A percentile compares a stretch with the other conserved stretches of the same genome.
Evolutionary conservation across 176 grass and related monocot species (phyloP).

Genomic region (Cenchrus purpureus): DNA sequence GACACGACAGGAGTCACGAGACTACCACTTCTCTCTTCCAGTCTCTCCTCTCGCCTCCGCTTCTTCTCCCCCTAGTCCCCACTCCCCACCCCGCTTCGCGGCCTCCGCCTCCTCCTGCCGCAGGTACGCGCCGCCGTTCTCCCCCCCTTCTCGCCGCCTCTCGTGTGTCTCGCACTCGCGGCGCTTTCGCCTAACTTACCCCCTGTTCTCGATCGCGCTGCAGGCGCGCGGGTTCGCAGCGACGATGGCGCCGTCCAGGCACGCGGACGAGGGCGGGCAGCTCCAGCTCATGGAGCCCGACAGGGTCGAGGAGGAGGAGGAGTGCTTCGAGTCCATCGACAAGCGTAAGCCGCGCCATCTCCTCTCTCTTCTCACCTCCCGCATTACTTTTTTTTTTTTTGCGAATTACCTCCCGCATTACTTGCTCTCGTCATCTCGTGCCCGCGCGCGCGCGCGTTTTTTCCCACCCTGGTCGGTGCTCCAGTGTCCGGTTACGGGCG

Average conservation of each 20-base stretch:
- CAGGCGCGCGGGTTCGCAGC: background rate
- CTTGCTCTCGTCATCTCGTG: background rate
- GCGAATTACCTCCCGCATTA: constrained; percentile 27
- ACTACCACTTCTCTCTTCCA: background rate
- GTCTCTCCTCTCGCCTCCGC: background rate
- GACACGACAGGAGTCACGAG: background rate
- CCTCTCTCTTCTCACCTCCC: background rate
- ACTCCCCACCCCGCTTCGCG: background rate
- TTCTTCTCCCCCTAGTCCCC: constrained; percentile 33
- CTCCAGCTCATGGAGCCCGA: constrained; percentile 86
- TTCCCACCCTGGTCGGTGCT: background rate
- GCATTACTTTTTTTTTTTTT: no score
- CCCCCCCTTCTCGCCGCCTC: background rate
- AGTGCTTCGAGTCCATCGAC: constrained; percentile 90
- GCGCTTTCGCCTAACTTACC: background rate
- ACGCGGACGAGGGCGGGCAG: constrained; percentile 76
- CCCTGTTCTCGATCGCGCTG: background rate
- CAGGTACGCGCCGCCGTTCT: constrained; percentile 9
- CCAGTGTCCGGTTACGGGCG: background rate
- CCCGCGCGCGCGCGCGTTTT: background rate
- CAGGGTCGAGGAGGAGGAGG: constrained; percentile 71
- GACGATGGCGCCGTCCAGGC: constrained; percentile 60
- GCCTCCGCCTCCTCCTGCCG: background rate
- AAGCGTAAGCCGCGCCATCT: constrained; percentile 51
- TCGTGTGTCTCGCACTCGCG: background rate